These are phyloP conservation scores for Musa balbisiana DNA, from an alignment of 202 grass and related monocot species.

Conservation along the genomic window DNA sequence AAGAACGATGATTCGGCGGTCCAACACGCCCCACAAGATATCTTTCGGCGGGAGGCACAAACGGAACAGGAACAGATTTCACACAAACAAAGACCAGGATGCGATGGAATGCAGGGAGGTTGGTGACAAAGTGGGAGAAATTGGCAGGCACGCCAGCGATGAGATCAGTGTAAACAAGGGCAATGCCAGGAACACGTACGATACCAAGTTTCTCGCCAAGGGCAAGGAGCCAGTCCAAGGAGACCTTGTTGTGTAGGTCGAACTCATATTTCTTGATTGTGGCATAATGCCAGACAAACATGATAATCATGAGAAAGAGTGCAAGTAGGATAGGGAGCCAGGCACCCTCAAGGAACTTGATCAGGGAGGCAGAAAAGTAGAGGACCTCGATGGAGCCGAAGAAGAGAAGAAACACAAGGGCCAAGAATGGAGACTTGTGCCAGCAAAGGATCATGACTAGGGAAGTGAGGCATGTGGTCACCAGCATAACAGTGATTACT, in stretches of 20 bases:
- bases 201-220: slow-evolving; percentile 10
- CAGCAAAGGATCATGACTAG: slow-evolving; percentile 19
- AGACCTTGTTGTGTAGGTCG: slow-evolving; percentile 17
- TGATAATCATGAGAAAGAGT: slow-evolving; percentile 11
- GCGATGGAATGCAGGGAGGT: slow-evolving; percentile 15
- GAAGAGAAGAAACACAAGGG: slow-evolving; percentile 8
- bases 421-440: slow-evolving; percentile 1
- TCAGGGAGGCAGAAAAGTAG: slow-evolving; percentile 17
- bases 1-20: slow-evolving; percentile 10
- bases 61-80: slow-evolving; percentile 17
- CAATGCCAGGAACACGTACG: slow-evolving; percentile 10
- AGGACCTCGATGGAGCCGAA: slow-evolving; percentile 19
- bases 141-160: slow-evolving; percentile 13
- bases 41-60: slow-evolving; percentile 16
- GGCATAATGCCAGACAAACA: slow-evolving; percentile 16
- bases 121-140: slow-evolving; percentile 12
- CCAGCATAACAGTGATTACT: slow-evolving; percentile 20
- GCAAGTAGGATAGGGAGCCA: slow-evolving; percentile 14
- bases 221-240: slow-evolving; percentile 7
- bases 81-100: slow-evolving; percentile 17
- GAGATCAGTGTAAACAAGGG: slow-evolving; percentile 15
- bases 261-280: slow-evolving; percentile 25
- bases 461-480: slow-evolving; percentile 13
- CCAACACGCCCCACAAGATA: slow-evolving; percentile 17
- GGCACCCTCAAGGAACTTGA: slow-evolving; percentile 22